Conservation (phyloP, 2,329 filamentous ascomycete genomes). For the Epichloe festucae region DNA sequence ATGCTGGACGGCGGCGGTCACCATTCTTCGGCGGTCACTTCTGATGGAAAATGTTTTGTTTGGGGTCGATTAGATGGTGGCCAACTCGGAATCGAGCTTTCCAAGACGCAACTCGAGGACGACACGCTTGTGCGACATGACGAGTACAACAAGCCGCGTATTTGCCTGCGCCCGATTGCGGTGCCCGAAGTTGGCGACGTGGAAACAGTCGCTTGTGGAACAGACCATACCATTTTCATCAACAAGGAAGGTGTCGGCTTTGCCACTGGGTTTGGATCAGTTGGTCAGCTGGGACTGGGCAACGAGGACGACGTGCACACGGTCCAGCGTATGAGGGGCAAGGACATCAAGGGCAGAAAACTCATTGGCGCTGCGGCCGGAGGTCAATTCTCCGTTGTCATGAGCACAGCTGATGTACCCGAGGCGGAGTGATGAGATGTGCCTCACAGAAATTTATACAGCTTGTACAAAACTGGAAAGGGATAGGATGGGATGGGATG, state of each 20-base stretch:
- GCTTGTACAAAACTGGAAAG: neutral
- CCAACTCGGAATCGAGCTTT: conserved; percentile 39
- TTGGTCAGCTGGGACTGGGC: conserved; percentile 68
- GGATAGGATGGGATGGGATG: neutral
- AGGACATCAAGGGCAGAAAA: conserved; percentile 61
- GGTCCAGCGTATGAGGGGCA: conserved; percentile 74
- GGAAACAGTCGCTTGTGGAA: conserved; percentile 43
- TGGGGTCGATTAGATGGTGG: conserved; percentile 46
- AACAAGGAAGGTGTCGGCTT: conserved; percentile 58
- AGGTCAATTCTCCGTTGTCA: conserved; percentile 66
- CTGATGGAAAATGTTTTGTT: conserved; percentile 42
- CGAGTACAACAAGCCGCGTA: conserved; percentile 44
- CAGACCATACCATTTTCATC: conserved; percentile 64
- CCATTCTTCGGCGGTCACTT: conserved; percentile 55
- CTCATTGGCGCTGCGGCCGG: conserved; percentile 74
- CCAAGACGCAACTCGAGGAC: conserved; percentile 29
- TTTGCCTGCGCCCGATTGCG: conserved; percentile 2
- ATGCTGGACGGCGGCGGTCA: conserved; percentile 60
- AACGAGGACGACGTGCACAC: conserved; percentile 66
- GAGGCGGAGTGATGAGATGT: neutral
- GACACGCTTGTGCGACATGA: conserved; percentile 48
- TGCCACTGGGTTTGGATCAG: conserved; percentile 69
- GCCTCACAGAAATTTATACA: neutral
- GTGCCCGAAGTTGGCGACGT: conserved; percentile 38
- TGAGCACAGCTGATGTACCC: conserved; percentile 23